These are phyloP conservation scores for Zygosaccharomyces siamensis DNA, from an alignment of 805 yeast species.

Conservation along the genomic window DNA sequence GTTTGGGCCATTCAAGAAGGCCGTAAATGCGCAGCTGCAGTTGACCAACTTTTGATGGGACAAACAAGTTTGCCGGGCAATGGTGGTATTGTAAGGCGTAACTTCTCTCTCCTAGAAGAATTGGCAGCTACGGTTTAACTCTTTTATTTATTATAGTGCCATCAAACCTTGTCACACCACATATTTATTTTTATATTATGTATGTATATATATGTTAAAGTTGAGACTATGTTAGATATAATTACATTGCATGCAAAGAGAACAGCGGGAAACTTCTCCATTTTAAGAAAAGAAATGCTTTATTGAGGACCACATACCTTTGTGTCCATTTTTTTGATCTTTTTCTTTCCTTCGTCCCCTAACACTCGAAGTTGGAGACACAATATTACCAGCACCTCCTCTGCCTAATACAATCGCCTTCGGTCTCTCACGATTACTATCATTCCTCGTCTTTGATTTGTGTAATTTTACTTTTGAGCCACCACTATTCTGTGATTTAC, in stretches of 20 bases:
- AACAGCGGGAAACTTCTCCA: not conserved
- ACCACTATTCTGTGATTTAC: slow-evolving; percentile 5
- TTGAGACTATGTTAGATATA: not conserved
- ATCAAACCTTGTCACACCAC: slow-evolving; percentile 1
- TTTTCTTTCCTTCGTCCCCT: slow-evolving; percentile 10
- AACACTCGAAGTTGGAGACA: slow-evolving; percentile 27
- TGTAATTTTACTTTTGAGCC: slow-evolving; percentile 1
- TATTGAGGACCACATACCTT: slow-evolving; percentile 17
- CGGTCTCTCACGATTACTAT: slow-evolving; percentile 17
- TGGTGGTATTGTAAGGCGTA: slow-evolving; percentile 87
- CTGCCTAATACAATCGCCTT: slow-evolving; percentile 30
- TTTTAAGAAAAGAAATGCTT: slow-evolving; percentile 17
- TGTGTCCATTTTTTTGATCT: slow-evolving; percentile 8
- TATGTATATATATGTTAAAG: slow-evolving; percentile 5
- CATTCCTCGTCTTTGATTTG: slow-evolving; percentile 1
- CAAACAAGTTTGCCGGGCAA: slow-evolving; percentile 83
- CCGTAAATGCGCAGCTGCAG: slow-evolving; percentile 95
- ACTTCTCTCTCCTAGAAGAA: slow-evolving; percentile 70
- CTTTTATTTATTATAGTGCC: not conserved
- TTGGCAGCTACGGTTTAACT: slow-evolving; percentile 45
- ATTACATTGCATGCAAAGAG: slow-evolving; percentile 1
- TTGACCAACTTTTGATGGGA: slow-evolving; percentile 76
- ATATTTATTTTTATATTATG: slow-evolving; percentile 8
- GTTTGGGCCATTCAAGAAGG: slow-evolving; percentile 99
- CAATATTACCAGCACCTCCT: slow-evolving; percentile 36